Percentiles rank a stretch among this genome's conserved stretches.
These are phyloP conservation scores for Clitocybe nebularis DNA, from an alignment of 1,284 basidiomycete species.

Conservation along the genomic window DNA sequence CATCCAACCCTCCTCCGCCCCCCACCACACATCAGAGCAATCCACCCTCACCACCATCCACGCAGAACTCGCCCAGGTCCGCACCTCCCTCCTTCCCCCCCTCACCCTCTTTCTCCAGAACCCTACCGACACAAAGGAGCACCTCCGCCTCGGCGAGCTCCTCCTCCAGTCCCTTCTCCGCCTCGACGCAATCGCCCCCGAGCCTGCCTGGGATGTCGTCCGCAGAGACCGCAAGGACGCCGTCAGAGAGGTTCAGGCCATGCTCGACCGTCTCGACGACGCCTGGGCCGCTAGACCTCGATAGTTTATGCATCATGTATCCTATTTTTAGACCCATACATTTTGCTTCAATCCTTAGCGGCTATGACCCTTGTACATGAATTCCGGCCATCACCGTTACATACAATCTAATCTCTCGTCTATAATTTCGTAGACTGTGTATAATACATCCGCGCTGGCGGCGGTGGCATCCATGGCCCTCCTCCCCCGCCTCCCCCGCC, in stretches of 20 bases:
- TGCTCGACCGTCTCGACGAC: conserved; percentile 38
- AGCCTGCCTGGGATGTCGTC: conserved; percentile 68
- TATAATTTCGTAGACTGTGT: conserved; percentile 29
- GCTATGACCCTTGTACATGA: neutral
- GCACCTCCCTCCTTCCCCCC: conserved; percentile 46
- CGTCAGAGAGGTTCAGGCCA: conserved; percentile 49
- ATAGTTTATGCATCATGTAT: neutral
- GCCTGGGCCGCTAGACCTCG: conserved; percentile 24
- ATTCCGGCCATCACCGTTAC: no score
- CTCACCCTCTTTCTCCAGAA: conserved; percentile 51
- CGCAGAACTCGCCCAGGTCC: conserved; percentile 55
- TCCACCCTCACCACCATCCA: conserved; percentile 53
- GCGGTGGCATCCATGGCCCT: conserved; percentile 13
- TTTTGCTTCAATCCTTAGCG: neutral
- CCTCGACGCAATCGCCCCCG: conserved; percentile 67
- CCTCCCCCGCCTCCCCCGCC: conserved; percentile 15
- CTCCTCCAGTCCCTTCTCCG: conserved; percentile 74
- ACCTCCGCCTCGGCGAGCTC: conserved; percentile 62
- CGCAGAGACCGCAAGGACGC: conserved; percentile 70
- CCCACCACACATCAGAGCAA: conserved; percentile 44
- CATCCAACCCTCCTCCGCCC: conserved; percentile 17
- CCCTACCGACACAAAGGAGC: conserved; percentile 41
- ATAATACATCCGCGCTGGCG: conserved; percentile 18
- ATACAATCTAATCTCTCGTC: neutral
- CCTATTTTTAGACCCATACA: neutral